A percentile compares a stretch with the other conserved stretches of the same genome.
phyloP scores from a whole-genome alignment of 106 monocot genomes.

The Ottelia alismoides region DNA sequence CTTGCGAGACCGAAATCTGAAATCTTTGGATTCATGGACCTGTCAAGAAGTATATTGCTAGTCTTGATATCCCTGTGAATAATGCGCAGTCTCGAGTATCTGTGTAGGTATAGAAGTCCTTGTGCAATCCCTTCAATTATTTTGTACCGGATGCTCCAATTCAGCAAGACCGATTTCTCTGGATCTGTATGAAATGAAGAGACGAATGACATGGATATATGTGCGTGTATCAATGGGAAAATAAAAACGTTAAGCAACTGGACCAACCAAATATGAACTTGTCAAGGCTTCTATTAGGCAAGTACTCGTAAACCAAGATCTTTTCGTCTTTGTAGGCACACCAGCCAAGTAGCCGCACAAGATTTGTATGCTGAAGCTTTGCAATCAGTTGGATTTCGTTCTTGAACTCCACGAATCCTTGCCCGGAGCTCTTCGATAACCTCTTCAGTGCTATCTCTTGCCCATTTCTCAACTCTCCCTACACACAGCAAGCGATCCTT shows the following conservation, averaged over 20 bases:
- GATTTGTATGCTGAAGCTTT: neutral
- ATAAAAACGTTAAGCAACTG: no score
- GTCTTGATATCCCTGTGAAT: constrained; percentile 4
- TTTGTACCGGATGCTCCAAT: neutral
- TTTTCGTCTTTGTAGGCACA: neutral
- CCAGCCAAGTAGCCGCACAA: neutral
- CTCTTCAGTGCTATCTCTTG: constrained; percentile 4
- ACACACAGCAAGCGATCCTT: no score
- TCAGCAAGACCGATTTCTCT: neutral
- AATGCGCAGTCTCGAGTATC: neutral
- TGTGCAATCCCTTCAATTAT: constrained; percentile 3
- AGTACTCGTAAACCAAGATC: constrained; percentile 2
- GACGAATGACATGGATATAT: neutral
- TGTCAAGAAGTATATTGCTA: constrained; percentile 4
- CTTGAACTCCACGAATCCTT: neutral
- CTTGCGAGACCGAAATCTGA: constrained; percentile 5
- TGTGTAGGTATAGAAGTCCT: constrained; percentile 1
- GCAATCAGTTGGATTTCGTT: constrained; percentile 4
- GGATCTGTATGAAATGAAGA: constrained; percentile 1
- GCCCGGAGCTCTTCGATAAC: neutral
- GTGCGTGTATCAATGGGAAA: neutral
- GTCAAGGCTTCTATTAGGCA: constrained; percentile 7
- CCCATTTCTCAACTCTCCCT: constrained; percentile 3
- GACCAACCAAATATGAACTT: constrained; percentile 1
- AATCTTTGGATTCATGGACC: constrained; percentile 2